Base-by-base conservation (phyloP, 1,139 yeast genomes). In the Kodamaea alishanica region DNA sequence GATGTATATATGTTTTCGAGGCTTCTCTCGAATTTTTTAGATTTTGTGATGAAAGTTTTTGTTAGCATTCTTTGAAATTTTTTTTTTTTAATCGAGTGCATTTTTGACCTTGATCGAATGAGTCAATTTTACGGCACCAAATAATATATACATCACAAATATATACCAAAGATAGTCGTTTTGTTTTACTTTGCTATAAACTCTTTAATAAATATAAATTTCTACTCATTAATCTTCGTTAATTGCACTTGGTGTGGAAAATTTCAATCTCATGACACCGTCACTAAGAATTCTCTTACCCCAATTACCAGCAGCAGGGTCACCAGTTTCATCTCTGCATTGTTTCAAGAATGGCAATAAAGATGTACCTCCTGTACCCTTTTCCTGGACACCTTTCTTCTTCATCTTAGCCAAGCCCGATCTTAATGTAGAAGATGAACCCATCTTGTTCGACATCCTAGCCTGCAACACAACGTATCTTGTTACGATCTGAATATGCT, bases 321-420 rank as follows among this genome's bases (percentile, higher is more conserved):
- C 92, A 30, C 95, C 95, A 7, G 96, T 90, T 60, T 90, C 97
- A 63, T 90, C 97, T 59, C 97, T 79, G 49, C 96, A 90, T 61
- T 90, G 97, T 60, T 89, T 89, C 56, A 90, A 74, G 65, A 90
- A 90, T 25, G 96, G 96, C 45, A 90, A 76, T 51, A 90, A 71
- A 0, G 95, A 82, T 0, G 97, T 90, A 31, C 97, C 97, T 10
- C 97, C 97, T 1, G 97, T 90, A 7, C 97, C 97, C 49, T 80
- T 77, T 48, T 78, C 80, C 47, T 76, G 81, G 5, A 45, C 60
- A 9, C 61, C 63, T 38, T 71, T 70, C 48, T 67, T 65, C 46
- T 70, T 68, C 39, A 52, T 52, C 49, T 70, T 73, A 24, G 82
- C 80, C 49, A 82, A 66, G 0, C 88, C 88, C 2, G 84, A 74